Evolutionary conservation across 306 rosid genomes (phyloP), one percentile per base, ranked within the genome.

Genomic region (Aeschynomene evenia): DNA sequence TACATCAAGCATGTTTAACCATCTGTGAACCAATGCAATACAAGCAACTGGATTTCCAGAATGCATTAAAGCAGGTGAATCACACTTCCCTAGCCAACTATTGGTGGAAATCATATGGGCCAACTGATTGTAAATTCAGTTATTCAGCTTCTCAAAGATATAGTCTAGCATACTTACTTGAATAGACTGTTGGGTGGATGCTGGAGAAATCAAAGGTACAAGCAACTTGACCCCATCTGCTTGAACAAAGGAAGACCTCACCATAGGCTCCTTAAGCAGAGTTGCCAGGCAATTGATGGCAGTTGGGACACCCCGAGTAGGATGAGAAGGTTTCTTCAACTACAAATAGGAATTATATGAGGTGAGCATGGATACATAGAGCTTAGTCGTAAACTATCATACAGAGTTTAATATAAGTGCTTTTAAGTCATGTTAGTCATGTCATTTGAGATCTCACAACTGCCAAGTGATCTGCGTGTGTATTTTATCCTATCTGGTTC

Each of bases 321-420:
- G 97, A 82, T 91, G 95, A 67, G 91, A 87, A 77, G 97, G 92
- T 81, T 87, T 89, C 87, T 86, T 95, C 82, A 95, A 81, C 99
- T 95, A 76, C 73, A 80, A 66, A n/a, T 15, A 56, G 74, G 64
- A 71, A 83, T 68, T 12, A 54, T 11, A 79, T 16, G 21, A 68
- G 18, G 49, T 73, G 40, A 67, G 64, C 67, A 73, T 28, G 66
- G 62, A 28, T 13, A 1, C 2, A 28, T 57, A 23, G 53, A 74
- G 61, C 33, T 13, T 12, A 54, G 61, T 36, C 28, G 36, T 45
- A 37, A 16, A 57, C 43, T 42, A 57, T 68, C 72, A 36, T 52
- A 55, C 16, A 6, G 14, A 42, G 15, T 42, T 42, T 42, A 12
- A 42, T 42, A 42, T 42, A 13, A 42, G 49, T 42, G 15, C 2